Conservation (phyloP, 371 early-diverging fungal species). For the Blakeslea trispora region DNA sequence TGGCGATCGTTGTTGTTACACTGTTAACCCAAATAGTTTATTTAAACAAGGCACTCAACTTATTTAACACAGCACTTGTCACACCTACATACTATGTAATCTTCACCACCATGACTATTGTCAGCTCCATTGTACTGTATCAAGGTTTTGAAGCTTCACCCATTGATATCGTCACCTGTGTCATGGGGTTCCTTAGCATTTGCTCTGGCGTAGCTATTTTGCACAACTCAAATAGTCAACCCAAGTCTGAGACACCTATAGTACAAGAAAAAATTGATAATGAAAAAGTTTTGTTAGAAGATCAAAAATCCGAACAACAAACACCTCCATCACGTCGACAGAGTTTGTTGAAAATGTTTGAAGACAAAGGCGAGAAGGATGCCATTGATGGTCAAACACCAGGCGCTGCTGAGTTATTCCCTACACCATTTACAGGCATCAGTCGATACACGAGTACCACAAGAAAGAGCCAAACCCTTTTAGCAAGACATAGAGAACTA, state of each 20-base stretch:
- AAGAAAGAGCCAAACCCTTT: slow-evolving; percentile 22
- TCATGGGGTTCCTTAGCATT: slow-evolving; percentile 89
- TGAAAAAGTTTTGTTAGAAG: slow-evolving; percentile 10
- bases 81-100: slow-evolving; percentile 94
- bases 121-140: slow-evolving; percentile 86
- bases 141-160: slow-evolving; percentile 83
- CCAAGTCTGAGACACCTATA: background rate
- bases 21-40: slow-evolving; percentile 91
- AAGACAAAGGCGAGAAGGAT: slow-evolving; percentile 18
- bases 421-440: slow-evolving; percentile 37
- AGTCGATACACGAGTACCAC: slow-evolving; percentile 36
- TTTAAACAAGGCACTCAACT: slow-evolving; percentile 93
- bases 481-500: slow-evolving; percentile 5
- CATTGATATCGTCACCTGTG: slow-evolving; percentile 79
- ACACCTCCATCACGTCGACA: slow-evolving; percentile 8
- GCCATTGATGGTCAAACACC: slow-evolving; percentile 22
- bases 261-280: slow-evolving; percentile 6
- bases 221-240: slow-evolving; percentile 40
- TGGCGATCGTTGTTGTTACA: slow-evolving; percentile 72
- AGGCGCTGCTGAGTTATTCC: slow-evolving; percentile 36
- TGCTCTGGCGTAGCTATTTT: slow-evolving; percentile 57
- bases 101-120: slow-evolving; percentile 91
- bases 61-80: slow-evolving; percentile 90
- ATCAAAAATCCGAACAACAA: slow-evolving; percentile 1
- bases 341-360: slow-evolving; percentile 32